These are phyloP conservation scores for Phyllosticta paracitricarpa DNA, from an alignment of 2,329 filamentous ascomycete species.

Conservation along the genomic window DNA sequence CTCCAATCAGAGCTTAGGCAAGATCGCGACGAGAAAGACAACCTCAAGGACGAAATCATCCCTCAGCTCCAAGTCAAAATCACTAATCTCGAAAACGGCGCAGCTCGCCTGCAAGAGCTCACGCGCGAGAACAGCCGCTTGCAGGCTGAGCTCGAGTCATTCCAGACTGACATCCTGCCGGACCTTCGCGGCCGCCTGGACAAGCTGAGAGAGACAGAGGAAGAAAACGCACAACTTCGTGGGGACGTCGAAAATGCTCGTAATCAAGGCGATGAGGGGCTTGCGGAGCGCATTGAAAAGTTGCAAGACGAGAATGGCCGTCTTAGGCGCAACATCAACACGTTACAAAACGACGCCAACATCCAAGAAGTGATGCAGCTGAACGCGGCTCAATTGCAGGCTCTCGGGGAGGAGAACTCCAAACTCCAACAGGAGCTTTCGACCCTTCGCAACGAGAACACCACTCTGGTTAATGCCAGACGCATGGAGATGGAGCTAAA, in stretches of 20 bases:
- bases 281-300: slow-evolving; percentile 7
- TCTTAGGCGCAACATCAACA: slow-evolving; percentile 5
- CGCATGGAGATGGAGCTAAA: slow-evolving; percentile 39
- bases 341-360: slow-evolving; percentile 8
- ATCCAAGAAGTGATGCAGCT: slow-evolving; percentile 58
- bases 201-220: slow-evolving; percentile 57
- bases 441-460: slow-evolving; percentile 56
- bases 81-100: slow-evolving; percentile 67
- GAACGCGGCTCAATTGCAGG: slow-evolving; percentile 62
- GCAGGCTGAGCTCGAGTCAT: slow-evolving; percentile 68
- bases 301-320: slow-evolving; percentile 5
- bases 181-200: slow-evolving; percentile 5
- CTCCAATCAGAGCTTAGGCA: slow-evolving; percentile 74
- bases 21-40: slow-evolving; percentile 80
- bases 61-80: slow-evolving; percentile 67
- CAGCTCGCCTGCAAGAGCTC: slow-evolving; percentile 60
- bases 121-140: slow-evolving; percentile 74
- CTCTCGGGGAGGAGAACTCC: slow-evolving; percentile 66
- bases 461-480: slow-evolving; percentile 41
- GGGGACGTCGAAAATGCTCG: slow-evolving; percentile 5
- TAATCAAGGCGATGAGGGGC: slow-evolving; percentile 6
- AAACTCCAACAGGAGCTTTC: slow-evolving; percentile 56
- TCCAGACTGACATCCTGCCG: slow-evolving; percentile 12
- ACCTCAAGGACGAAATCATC: slow-evolving; percentile 78
- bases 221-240: slow-evolving; percentile 61